Conservation (phyloP, 2,329 filamentous ascomycete genomes). For the Calonectria leucothoes region DNA sequence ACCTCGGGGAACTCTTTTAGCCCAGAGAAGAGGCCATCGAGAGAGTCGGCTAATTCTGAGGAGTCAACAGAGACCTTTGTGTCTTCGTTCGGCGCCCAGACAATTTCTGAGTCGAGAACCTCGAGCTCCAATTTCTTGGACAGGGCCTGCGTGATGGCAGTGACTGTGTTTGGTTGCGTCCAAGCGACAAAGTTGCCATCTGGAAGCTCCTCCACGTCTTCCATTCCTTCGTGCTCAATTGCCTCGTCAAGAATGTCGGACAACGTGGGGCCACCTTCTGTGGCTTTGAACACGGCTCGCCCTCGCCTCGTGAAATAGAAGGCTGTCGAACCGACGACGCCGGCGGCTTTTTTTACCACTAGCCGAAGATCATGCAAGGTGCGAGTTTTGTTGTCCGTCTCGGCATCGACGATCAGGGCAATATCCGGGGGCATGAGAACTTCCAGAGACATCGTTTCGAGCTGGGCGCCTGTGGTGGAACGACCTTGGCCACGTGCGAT, state of each 20-base stretch:
- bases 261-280: conserved; percentile 64
- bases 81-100: conserved; percentile 87
- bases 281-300: conserved; percentile 73
- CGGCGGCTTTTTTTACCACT: conserved; percentile 78
- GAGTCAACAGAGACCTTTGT: conserved; percentile 75
- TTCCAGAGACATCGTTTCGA: conserved; percentile 85
- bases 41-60: conserved; percentile 62
- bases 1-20: conserved; percentile 78
- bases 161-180: conserved; percentile 49
- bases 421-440: conserved; percentile 81
- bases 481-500: conserved; percentile 90
- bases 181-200: conserved; percentile 77
- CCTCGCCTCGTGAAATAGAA: conserved; percentile 91
- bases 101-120: conserved; percentile 80
- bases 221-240: conserved; percentile 81
- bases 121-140: conserved; percentile 72
- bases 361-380: conserved; percentile 78
- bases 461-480: conserved; percentile 76
- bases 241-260: conserved; percentile 84
- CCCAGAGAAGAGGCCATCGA: conserved; percentile 70
- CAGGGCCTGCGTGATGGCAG: conserved; percentile 59
- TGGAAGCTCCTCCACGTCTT: conserved; percentile 75
- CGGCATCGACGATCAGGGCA: conserved; percentile 84
- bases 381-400: conserved; percentile 84
- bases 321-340: conserved; percentile 76